Evolutionary conservation across 345 rosid genomes (phyloP).

Genomic region (Hibiscus trionum): DNA sequence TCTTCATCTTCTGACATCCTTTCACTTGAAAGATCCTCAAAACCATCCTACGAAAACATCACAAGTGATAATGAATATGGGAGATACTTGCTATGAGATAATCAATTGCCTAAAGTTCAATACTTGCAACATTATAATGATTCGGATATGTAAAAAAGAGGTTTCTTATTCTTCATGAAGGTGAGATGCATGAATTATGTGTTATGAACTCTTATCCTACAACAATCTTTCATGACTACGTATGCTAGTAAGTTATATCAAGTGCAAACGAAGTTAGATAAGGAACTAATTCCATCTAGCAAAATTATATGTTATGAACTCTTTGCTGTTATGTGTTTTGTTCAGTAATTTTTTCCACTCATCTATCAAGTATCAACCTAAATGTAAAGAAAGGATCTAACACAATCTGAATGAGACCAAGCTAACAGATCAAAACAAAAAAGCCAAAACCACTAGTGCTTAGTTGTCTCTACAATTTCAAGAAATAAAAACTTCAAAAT

Average conservation of each 20-base stretch:
- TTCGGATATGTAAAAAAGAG: neutral
- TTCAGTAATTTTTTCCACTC: neutral
- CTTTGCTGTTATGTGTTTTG: neutral
- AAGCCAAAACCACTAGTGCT: constrained; percentile 33
- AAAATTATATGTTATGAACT: neutral
- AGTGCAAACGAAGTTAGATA: neutral
- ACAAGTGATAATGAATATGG: constrained; percentile 8
- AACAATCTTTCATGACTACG: neutral
- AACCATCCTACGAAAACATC: constrained; percentile 37
- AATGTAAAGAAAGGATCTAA: neutral
- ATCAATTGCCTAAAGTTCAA: neutral
- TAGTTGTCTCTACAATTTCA: neutral
- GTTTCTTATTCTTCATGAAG: neutral
- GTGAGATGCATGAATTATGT: neutral
- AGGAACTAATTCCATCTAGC: neutral
- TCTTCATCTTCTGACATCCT: constrained; percentile 38
- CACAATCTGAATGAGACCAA: neutral
- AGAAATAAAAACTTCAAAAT: neutral
- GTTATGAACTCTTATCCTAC: neutral
- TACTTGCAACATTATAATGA: neutral
- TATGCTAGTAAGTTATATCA: neutral
- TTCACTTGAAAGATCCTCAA: constrained; percentile 39
- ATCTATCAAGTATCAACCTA: neutral
- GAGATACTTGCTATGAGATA: neutral
- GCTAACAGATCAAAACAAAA: neutral